Conservation (phyloP, 495 filamentous ascomycete species). For the Hypoxylon cercidicola region DNA sequence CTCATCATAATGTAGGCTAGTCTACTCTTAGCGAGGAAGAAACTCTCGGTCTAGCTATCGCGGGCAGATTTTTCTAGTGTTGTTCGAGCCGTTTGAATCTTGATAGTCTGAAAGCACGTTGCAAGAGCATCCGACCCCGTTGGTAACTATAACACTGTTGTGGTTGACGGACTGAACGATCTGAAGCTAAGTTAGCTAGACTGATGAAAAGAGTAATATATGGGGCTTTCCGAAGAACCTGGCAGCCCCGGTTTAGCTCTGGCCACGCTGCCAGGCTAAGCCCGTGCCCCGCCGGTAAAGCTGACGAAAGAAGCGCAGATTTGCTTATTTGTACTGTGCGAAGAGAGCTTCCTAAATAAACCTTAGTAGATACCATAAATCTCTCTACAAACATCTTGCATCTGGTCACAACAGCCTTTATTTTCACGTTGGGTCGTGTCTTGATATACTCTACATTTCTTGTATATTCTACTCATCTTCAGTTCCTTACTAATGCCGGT, state of each 20-base stretch:
- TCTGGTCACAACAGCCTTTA: not conserved
- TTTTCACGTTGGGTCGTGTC: not conserved
- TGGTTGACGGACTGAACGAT: not conserved
- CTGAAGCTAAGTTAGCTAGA: slow-evolving; percentile 5
- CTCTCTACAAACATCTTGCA: not conserved
- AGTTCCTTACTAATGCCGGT: not conserved
- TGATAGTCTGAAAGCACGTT: slow-evolving; percentile 27
- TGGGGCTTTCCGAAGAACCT: not conserved
- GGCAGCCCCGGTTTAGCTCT: not conserved
- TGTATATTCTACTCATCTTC: not conserved
- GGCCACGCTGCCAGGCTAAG: slow-evolving; percentile 9
- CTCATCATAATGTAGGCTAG: too few relatives aligned
- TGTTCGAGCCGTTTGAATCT: not conserved
- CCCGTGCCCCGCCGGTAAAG: slow-evolving; percentile 23
- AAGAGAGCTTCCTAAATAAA: too few relatives aligned
- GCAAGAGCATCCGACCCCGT: slow-evolving; percentile 17
- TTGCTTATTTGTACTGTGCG: slow-evolving; percentile 24
- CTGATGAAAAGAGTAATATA: slow-evolving; percentile 1
- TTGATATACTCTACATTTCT: slow-evolving; percentile 17
- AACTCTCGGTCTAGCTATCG: not conserved
- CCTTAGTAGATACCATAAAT: not conserved
- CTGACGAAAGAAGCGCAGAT: slow-evolving; percentile 33
- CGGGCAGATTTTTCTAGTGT: not conserved
- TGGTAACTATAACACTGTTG: slow-evolving; percentile 19
- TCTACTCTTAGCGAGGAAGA: too few relatives aligned